Percentiles rank a stretch among this genome's conserved stretches.
Conservation (phyloP, 495 filamentous ascomycete species). For the Aspergillus affinis region DNA sequence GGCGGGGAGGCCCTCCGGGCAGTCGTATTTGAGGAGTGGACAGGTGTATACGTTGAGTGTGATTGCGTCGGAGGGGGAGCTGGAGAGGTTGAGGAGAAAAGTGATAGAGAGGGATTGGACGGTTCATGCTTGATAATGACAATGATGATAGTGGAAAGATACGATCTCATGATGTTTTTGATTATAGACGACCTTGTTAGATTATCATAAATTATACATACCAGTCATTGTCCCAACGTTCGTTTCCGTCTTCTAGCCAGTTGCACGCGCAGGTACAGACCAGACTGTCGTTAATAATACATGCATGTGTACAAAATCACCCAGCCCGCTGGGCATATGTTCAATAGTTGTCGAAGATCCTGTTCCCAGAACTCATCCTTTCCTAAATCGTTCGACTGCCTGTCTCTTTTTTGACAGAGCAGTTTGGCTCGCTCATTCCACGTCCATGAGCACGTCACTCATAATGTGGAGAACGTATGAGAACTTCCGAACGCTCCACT, state of each 20-base stretch:
- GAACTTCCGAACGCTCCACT: conserved; percentile 50
- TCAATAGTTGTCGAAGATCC: neutral
- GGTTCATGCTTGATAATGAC: neutral
- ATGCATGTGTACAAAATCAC: neutral
- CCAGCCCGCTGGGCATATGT: neutral
- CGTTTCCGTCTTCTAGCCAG: neutral
- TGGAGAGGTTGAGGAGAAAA: conserved; percentile 16
- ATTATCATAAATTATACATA: neutral
- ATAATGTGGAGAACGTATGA: conserved; percentile 52
- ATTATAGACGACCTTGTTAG: neutral
- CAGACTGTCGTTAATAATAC: neutral
- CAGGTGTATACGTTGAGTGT: conserved; percentile 15
- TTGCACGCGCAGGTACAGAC: neutral
- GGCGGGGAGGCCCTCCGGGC: conserved; percentile 22
- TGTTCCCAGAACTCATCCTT: neutral
- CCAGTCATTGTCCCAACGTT: neutral
- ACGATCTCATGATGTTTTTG: too few relatives aligned
- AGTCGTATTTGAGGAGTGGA: conserved; percentile 13
- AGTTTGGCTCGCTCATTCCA: conserved; percentile 12
- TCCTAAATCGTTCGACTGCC: too few relatives aligned
- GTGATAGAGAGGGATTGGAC: conserved; percentile 13
- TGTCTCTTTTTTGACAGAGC: neutral
- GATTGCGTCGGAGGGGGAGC: conserved; percentile 17
- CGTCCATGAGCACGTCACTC: conserved; percentile 51
- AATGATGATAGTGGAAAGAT: too few relatives aligned